Evolutionary conservation across 2,329 filamentous ascomycete species (phyloP), one percentile per base, ranked within the genome.

Genomic region (Cladosporium cucumerinum): DNA sequence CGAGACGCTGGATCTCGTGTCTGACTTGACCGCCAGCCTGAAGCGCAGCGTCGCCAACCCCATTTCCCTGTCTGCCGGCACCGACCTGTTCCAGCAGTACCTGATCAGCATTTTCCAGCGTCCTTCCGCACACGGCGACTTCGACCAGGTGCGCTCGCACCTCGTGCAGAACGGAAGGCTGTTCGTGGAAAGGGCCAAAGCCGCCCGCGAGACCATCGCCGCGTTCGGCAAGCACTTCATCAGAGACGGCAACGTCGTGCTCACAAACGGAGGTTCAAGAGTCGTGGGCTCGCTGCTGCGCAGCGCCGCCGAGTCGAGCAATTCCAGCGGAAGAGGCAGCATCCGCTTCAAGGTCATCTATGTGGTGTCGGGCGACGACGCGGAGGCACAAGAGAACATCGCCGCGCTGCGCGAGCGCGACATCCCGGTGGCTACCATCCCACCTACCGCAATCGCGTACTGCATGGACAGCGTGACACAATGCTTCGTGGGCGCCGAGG

Each of bases 81-180:
- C 93, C 66, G 93, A 97, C 77, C 87, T 98, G 66, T 98, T 99
- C 82, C 91, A 95, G 77, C 90, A 94, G 76, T 98, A 96, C 79
- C 87, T 99, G 71, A 89, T 97, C 73, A 87, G 88, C 64, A 92
- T 85, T 23, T 77, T 89, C 71, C 85, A 88, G 75, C 78, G 83
- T 67, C 82, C 85, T 18, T 64, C 57, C 6, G 55, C 66, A 18
- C 51, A 66, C 34, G 84, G 82, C n/a, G 88, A 90, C 74, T 98
- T 98, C 78, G 90, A 93, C 68, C 87, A 89, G 59, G 90, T 96
- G 64, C 85, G 91, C 68, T 87, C 89, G 73, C 92, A 97, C 79
- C 84, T 98, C 30, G 83, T 98, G 61, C 87, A 87, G 67, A 97
- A 97, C 78, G 91, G 91, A 18, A 87, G 91, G 67, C 80, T 97